A percentile compares a stretch with the other conserved stretches of the same genome.
phyloP scores from a whole-genome alignment of 345 rosid genomes.

The Rhodamnia rubescens region DNA sequence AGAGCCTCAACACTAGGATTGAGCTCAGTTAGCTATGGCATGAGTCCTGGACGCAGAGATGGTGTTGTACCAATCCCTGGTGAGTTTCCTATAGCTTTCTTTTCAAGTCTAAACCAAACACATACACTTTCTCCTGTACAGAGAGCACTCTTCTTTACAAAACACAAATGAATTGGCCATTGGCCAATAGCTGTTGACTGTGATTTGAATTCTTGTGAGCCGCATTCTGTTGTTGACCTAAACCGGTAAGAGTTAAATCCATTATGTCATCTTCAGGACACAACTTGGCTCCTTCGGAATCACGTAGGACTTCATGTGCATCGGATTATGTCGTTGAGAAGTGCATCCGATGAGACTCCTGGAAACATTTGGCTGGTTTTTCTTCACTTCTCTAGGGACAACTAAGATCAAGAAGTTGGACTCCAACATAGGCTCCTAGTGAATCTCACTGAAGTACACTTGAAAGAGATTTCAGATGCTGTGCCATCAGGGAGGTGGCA shows the following conservation, averaged over 20 bases:
- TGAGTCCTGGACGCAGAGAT: too few relatives aligned
- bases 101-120: not conserved
- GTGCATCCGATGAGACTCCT: not conserved
- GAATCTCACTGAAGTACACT: conserved; percentile 9
- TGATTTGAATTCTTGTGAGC: too few relatives aligned
- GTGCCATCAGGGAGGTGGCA: conserved; percentile 27
- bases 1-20: too few relatives aligned
- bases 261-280: too few relatives aligned
- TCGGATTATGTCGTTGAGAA: not conserved
- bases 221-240: too few relatives aligned
- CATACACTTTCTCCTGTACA: not conserved
- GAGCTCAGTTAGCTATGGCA: too few relatives aligned
- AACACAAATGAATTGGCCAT: too few relatives aligned
- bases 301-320: conserved; percentile 10
- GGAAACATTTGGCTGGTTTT: not conserved
- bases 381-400: conserved; percentile 7
- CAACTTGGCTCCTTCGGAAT: conserved; percentile 8
- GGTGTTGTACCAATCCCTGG: too few relatives aligned
- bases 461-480: conserved; percentile 25
- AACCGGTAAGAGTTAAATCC: too few relatives aligned
- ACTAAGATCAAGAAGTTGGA: conserved; percentile 18
- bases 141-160: not conserved
- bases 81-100: conserved; percentile 12
- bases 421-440: conserved; percentile 14
- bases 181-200: too few relatives aligned